These are phyloP conservation scores for Colletotrichum aenigma DNA, from an alignment of 2,329 filamentous ascomycete species.

Conservation along the genomic window DNA sequence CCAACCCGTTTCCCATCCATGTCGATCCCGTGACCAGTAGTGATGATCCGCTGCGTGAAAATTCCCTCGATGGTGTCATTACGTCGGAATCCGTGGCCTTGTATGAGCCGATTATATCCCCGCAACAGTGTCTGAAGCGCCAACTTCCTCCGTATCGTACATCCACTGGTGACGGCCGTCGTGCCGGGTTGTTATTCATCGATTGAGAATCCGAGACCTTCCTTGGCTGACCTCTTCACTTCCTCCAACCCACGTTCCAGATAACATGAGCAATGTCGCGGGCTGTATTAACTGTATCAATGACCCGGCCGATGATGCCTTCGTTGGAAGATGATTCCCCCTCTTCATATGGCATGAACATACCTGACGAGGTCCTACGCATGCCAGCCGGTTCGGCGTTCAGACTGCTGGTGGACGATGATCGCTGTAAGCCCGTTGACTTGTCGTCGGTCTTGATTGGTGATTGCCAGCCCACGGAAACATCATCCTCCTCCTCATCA, in stretches of 20 bases:
- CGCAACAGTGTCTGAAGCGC: background rate
- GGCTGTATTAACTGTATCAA: constrained; percentile 79
- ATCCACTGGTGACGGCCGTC: background rate
- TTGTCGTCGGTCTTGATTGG: constrained; percentile 22
- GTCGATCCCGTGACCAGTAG: background rate
- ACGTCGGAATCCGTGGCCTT: background rate
- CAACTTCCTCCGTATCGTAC: constrained; percentile 2
- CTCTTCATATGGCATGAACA: constrained; percentile 89
- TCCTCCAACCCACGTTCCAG: constrained; percentile 73
- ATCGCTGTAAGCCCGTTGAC: constrained; percentile 44
- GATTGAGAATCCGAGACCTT: background rate
- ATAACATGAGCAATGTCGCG: constrained; percentile 74
- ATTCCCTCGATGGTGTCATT: background rate
- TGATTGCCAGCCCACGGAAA: constrained; percentile 22
- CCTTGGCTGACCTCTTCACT: constrained; percentile 35
- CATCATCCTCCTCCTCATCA: constrained; percentile 60
- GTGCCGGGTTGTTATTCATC: background rate
- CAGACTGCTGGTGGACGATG: constrained; percentile 54
- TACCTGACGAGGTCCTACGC: constrained; percentile 81
- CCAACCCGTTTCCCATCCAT: background rate
- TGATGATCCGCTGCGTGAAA: background rate
- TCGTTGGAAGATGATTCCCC: constrained; percentile 64
- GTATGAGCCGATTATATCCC: background rate
- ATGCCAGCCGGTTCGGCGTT: constrained; percentile 64
- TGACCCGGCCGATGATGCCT: constrained; percentile 77